Base-by-base conservation (phyloP, 306 rosid species). In the Fragaria vesca region DNA sequence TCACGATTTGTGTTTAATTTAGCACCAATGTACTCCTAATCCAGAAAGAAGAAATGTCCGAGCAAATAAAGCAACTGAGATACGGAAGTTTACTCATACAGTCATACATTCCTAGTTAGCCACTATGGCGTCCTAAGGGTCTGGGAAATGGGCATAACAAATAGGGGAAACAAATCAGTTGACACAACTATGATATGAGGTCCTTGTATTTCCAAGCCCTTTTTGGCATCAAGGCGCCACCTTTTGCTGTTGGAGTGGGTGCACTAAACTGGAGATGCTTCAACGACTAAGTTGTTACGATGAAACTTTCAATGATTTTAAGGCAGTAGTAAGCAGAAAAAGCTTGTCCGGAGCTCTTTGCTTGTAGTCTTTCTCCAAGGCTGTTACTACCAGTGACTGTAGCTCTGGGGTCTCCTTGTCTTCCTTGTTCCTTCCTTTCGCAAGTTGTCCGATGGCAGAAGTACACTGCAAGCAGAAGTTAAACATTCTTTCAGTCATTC, bases 281-380 rank as follows among this genome's bases (percentile, higher is more conserved):
- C 54, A 28, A 81, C 72, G 51, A 76, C 70, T 57, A 6, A 42
- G 76, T 83, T 85, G 84, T 86, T 91, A 96, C 8, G 90, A 87
- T n/a, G 94, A 84, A 81, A 93, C 85, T 69, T 91, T 84, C 84
- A 96, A 83, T 85, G 84, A 81, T 85, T 87, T 90, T 71, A 96
- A 76, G 68, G 90, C 94, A 21, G 94, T 62, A n/a, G 89, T 84
- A 67, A 96, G 89, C 80, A 91, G 97, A 85, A 93, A 85, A 51
- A 96, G 96, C 83, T 91, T 93, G 70, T 83, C 96, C 0, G 98
- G 96, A 74, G 99, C 94, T 87, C 91, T 96, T 83, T 93, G 97
- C 89, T 85, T 96, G 90, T 90, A 93, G 70, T 93, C 96, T 82
- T 91, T 91, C 96, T 93, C 96, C 89, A 96, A 83, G 0, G 88